Percentiles rank a stretch among this genome's conserved stretches.
phyloP scores from a whole-genome alignment of 1,139 yeast species.

The Pichia sp. region DNA sequence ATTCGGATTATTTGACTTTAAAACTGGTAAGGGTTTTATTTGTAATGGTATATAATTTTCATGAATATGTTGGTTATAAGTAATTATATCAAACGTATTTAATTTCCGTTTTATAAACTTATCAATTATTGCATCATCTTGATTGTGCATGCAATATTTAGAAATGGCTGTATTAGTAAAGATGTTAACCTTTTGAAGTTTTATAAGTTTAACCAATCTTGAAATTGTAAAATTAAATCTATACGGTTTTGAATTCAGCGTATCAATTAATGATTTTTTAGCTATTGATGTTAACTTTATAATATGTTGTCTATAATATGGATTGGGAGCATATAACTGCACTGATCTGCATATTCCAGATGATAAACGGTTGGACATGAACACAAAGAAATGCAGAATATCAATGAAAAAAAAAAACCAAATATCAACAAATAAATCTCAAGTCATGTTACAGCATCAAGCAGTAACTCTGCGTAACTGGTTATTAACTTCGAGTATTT shows the following conservation, averaged over 20 bases:
- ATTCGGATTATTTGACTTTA: not conserved
- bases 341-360: not conserved
- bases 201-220: not conserved
- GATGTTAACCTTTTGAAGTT: not conserved
- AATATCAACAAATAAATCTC: not conserved
- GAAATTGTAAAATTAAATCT: slow-evolving; percentile 6
- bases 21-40: not conserved
- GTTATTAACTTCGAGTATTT: no score
- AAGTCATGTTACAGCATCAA: not conserved
- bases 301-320: slow-evolving; percentile 10
- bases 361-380: not conserved
- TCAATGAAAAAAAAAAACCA: not conserved
- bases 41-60: slow-evolving; percentile 39
- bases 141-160: not conserved
- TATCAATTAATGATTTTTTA: not conserved
- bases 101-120: slow-evolving; percentile 2
- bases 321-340: slow-evolving; percentile 1
- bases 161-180: slow-evolving; percentile 3
- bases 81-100: not conserved
- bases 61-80: slow-evolving; percentile 45
- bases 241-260: slow-evolving; percentile 12
- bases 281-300: not conserved
- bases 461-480: no score
- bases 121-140: not conserved
- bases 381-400: not conserved